Conservation (phyloP, 2,329 filamentous ascomycete genomes). For the Cercospora sesami region DNA sequence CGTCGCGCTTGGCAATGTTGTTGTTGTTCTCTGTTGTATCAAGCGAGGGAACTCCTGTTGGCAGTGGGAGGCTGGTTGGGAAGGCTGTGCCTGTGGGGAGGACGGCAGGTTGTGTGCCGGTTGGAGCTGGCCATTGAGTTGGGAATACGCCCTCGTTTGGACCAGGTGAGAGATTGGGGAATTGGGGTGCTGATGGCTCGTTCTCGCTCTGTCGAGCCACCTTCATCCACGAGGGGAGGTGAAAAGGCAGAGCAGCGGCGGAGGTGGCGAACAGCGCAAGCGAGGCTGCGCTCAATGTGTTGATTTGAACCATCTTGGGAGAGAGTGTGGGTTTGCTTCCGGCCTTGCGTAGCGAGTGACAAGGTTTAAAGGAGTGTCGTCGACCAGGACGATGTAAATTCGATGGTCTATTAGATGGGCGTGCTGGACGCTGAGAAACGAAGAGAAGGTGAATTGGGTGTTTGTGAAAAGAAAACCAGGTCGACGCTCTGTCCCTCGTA, state of each 20-base stretch:
- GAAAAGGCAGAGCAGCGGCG: slow-evolving; percentile 8
- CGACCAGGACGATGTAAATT: slow-evolving; percentile 10
- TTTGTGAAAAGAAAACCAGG: not conserved
- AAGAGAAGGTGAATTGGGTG: not conserved
- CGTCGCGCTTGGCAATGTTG: not conserved
- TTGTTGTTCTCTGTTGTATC: not conserved
- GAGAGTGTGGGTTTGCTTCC: not conserved
- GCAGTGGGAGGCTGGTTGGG: not conserved
- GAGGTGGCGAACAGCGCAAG: slow-evolving; percentile 13
- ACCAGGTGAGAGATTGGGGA: not conserved
- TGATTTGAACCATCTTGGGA: slow-evolving; percentile 18
- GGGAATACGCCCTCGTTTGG: slow-evolving; percentile 8
- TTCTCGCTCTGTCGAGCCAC: not conserved
- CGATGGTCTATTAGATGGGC: slow-evolving; percentile 10
- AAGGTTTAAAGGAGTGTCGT: slow-evolving; percentile 15
- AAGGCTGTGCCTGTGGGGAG: slow-evolving; percentile 1
- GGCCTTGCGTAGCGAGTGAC: slow-evolving; percentile 5
- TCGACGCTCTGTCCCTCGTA: not conserved
- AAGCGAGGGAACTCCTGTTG: not conserved
- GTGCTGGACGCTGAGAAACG: slow-evolving; percentile 6
- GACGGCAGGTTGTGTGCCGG: not conserved
- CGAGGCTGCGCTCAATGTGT: slow-evolving; percentile 9
- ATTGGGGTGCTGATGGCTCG: not conserved
- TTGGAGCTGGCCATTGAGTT: not conserved
- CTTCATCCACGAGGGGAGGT: slow-evolving; percentile 2